Base-by-base conservation (phyloP, 805 yeast species). In the Yarrowia sp. region DNA sequence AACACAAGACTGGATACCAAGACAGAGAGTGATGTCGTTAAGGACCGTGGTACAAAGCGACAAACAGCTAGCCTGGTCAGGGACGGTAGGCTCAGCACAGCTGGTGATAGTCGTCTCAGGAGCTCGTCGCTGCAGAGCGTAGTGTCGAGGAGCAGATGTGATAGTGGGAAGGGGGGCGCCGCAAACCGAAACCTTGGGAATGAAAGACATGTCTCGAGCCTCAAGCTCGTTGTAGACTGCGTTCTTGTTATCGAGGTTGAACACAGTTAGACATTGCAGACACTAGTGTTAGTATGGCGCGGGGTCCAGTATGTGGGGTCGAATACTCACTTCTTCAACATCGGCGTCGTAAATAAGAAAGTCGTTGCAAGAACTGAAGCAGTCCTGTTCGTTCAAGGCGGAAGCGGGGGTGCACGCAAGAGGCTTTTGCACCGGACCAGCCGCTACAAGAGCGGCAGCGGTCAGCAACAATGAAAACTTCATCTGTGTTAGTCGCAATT, bases 151-250 rank as follows among this genome's bases (percentile, higher is more conserved):
- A 10, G 38, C 38, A n/a, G 55, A 14, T 2, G 55, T 47, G 19
- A 47, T 47, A 10, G 55, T 47, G 2, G 55, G 55, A 4, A 32
- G 38, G 14, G 55, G 38, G 6, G 27, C 55, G 3, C 55, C 55
- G 9, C 55, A 47, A 9, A 47, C 55, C 9, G 55, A 29, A 8
- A 47, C 29, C 16, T 32, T 10, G 21, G 55, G 55, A 6, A 7
- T 5, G 27, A 47, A 47, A 18, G 55, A 13, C 21, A 12, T 3
- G 5, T 10, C 55, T 9, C 36, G 10, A 10, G 36, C 6, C n/a
- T 31, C 55, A 2, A 47, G 55, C 21, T 47, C 27, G 55, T 47
- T 47, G 38, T 47, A 47, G 22, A 47, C 55, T 18, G 38, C 55
- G 22, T 47, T 31, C 9, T 47, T 47, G 55, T 31, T 47, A 27